These are phyloP conservation scores for Colletotrichum lindemuthianum DNA, from an alignment of 2,329 filamentous ascomycete species.

Conservation along the genomic window DNA sequence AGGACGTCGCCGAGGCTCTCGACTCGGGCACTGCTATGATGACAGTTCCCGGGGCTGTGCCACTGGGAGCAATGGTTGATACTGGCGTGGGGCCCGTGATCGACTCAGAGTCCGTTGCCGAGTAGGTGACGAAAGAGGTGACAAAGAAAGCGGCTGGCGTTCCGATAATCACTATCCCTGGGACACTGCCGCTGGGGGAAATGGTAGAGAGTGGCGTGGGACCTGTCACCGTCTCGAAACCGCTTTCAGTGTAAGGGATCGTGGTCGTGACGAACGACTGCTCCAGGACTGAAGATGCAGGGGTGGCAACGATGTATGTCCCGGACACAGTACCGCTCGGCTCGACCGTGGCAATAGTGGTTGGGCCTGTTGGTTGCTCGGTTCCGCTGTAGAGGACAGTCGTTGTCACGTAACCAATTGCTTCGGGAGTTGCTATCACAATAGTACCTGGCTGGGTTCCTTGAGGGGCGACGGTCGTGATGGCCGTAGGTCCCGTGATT, in stretches of 20 bases:
- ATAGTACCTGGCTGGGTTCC: constrained; percentile 15
- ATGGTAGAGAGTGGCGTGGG: constrained; percentile 9
- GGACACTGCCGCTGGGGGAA: constrained; percentile 8
- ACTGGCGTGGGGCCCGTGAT: constrained; percentile 15
- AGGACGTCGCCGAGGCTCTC: not conserved
- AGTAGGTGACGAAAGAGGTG: not conserved
- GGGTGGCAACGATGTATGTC: constrained; percentile 17
- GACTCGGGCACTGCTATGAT: constrained; percentile 6
- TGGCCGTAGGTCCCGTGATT: not conserved
- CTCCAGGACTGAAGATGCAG: not conserved
- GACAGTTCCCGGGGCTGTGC: constrained; percentile 25
- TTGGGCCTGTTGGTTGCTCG: constrained; percentile 1
- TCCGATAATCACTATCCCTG: constrained; percentile 19
- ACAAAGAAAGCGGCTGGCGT: not conserved
- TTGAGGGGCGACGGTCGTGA: not conserved
- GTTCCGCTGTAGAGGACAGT: constrained; percentile 3
- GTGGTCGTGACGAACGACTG: not conserved
- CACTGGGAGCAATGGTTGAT: constrained; percentile 15
- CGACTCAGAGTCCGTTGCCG: not conserved
- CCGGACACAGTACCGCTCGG: constrained; percentile 10
- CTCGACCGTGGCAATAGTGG: constrained; percentile 13
- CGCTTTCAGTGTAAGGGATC: not conserved
- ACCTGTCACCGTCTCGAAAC: not conserved
- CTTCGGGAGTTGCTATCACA: constrained; percentile 7
- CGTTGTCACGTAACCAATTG: not conserved